phyloP scores from a whole-genome alignment of 192 early-diverging fungal species.

The Coemansia sp. region DNA sequence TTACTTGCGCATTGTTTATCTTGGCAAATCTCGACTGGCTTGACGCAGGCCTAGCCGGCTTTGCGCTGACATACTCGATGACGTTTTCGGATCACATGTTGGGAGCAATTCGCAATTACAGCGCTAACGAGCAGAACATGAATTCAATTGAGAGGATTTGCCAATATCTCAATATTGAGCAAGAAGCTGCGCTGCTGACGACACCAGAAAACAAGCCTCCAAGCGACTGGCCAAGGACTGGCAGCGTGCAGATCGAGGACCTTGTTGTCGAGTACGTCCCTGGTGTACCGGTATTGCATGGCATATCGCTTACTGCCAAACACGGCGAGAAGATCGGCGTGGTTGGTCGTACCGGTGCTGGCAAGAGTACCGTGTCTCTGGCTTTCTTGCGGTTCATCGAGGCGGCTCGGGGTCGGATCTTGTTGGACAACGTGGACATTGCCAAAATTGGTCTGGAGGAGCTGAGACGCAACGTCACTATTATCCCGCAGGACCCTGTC shows the following conservation, averaged over 20 bases:
- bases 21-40: slow-evolving; percentile 61
- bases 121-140: slow-evolving; percentile 78
- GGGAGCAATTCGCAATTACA: slow-evolving; percentile 51
- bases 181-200: slow-evolving; percentile 68
- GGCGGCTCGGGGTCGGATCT: slow-evolving; percentile 61
- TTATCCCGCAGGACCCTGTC: slow-evolving; percentile 90
- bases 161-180: slow-evolving; percentile 78
- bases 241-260: slow-evolving; percentile 69
- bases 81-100: slow-evolving; percentile 77
- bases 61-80: slow-evolving; percentile 79
- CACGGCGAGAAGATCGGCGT: slow-evolving; percentile 83
- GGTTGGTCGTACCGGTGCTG: slow-evolving; percentile 84
- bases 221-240: slow-evolving; percentile 65
- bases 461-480: slow-evolving; percentile 74
- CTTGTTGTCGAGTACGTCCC: slow-evolving; percentile 62
- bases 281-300: background rate
- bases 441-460: slow-evolving; percentile 71
- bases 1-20: slow-evolving; percentile 68
- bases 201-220: slow-evolving; percentile 32
- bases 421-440: slow-evolving; percentile 79
- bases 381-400: slow-evolving; percentile 77
- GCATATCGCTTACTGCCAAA: slow-evolving; percentile 14
- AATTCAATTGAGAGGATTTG: slow-evolving; percentile 82
- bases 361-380: slow-evolving; percentile 72
- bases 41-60: slow-evolving; percentile 43